These are phyloP conservation scores for Boletus insuetus DNA, from an alignment of 768 basidiomycete genomes.

Conservation along the genomic window DNA sequence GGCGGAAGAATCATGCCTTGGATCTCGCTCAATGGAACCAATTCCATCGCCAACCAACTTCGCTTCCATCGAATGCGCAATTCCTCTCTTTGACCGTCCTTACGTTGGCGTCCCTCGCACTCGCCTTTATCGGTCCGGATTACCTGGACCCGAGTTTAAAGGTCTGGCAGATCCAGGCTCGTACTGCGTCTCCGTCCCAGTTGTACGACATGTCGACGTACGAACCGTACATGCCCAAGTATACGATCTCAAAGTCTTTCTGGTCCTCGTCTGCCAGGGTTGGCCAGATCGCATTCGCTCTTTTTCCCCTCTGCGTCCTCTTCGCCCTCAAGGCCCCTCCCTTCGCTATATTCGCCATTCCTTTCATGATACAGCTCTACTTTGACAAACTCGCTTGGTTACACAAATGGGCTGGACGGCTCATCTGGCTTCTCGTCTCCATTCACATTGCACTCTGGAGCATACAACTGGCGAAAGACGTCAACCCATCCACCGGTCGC, in stretches of 20 bases:
- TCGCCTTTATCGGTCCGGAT: conserved; percentile 63
- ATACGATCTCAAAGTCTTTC: conserved; percentile 63
- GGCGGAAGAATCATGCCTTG: conserved; percentile 47
- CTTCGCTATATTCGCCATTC: conserved; percentile 67
- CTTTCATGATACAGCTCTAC: conserved; percentile 59
- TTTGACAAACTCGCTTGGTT: conserved; percentile 74
- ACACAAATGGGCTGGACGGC: conserved; percentile 68
- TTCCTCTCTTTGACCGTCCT: conserved; percentile 50
- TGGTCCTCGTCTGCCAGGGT: conserved; percentile 70
- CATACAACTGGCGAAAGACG: conserved; percentile 57
- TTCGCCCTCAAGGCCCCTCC: conserved; percentile 71
- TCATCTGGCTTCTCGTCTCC: conserved; percentile 62
- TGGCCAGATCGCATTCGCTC: conserved; percentile 69
- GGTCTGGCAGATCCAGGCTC: conserved; percentile 41
- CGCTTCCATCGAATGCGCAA: conserved; percentile 64
- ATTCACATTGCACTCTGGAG: conserved; percentile 69
- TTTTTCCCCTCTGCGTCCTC: conserved; percentile 67
- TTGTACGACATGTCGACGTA: conserved; percentile 33
- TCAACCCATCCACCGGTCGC: conserved; percentile 39
- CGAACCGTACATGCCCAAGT: conserved; percentile 44
- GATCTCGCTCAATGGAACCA: conserved; percentile 33
- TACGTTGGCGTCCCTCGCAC: conserved; percentile 39
- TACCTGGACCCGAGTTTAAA: conserved; percentile 54
- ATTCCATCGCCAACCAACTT: conserved; percentile 40
- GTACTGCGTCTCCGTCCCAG: conserved; percentile 20